phyloP scores from a whole-genome alignment of 768 basidiomycete species.

The Pleurotus citrinopileatus region DNA sequence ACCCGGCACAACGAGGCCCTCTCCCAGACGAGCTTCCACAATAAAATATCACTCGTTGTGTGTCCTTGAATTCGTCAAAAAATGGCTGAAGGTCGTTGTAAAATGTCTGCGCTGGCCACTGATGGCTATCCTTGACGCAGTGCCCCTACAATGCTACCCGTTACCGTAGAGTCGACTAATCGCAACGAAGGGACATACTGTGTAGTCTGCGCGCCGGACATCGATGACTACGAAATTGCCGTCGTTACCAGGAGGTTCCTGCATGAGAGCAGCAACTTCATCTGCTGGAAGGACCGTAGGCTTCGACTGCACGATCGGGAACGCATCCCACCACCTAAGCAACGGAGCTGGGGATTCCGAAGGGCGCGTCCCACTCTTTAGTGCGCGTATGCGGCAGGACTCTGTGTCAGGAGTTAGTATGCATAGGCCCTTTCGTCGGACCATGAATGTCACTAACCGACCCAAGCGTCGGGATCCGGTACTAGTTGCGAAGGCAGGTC shows the following conservation, averaged over 20 bases:
- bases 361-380: conserved; percentile 7
- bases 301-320: conserved; percentile 35
- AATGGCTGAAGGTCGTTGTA: conserved; percentile 40
- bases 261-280: conserved; percentile 35
- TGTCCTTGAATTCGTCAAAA: conserved; percentile 36
- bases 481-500: conserved; percentile 4
- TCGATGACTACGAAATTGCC: conserved; percentile 47
- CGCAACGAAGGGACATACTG: conserved; percentile 26
- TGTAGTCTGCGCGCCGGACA: conserved; percentile 45
- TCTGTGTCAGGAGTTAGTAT: conserved; percentile 22
- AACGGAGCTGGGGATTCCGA: conserved; percentile 22
- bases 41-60: conserved; percentile 48
- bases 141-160: conserved; percentile 51
- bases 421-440: background rate
- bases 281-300: conserved; percentile 29
- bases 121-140: conserved; percentile 48
- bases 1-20: conserved; percentile 53
- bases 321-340: conserved; percentile 53
- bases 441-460: conserved; percentile 35
- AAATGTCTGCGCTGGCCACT: conserved; percentile 50
- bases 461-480: conserved; percentile 41
- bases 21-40: conserved; percentile 50
- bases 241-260: conserved; percentile 12
- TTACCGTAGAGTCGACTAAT: background rate
- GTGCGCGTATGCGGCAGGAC: conserved; percentile 50